Conservation (phyloP, 306 rosid genomes). For the Sphenostylis stenocarpa region DNA sequence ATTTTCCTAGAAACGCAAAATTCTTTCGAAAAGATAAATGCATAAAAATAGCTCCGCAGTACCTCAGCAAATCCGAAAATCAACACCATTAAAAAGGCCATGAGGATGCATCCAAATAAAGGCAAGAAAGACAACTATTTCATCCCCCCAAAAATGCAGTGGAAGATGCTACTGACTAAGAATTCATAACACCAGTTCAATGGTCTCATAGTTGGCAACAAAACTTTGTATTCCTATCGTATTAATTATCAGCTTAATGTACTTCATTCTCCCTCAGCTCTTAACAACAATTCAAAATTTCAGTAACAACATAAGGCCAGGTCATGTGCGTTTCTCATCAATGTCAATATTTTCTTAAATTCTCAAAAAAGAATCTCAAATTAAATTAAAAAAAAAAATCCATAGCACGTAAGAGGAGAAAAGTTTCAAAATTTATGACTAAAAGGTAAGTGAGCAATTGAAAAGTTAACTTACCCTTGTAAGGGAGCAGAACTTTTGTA, state of each 20-base stretch:
- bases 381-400: not conserved
- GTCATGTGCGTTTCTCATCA: not conserved
- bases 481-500: slow-evolving; percentile 82
- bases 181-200: slow-evolving; percentile 4
- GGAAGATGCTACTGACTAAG: not conserved
- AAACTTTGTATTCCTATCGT: not conserved
- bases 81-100: not conserved
- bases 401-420: not conserved
- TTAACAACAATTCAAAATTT: not conserved
- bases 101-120: not conserved
- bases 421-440: not conserved
- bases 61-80: not conserved
- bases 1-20: not conserved
- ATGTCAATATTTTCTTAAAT: not conserved
- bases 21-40: not conserved
- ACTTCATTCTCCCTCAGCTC: not conserved
- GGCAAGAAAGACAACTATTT: not conserved
- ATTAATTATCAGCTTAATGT: not conserved
- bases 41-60: not conserved
- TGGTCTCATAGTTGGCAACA: not conserved
- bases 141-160: not conserved
- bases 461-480: slow-evolving; percentile 56
- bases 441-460: slow-evolving; percentile 1
- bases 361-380: not conserved
- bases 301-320: not conserved